phyloP scores from a whole-genome alignment of 148 eudicot genomes.

The Dianthus caryophyllus region DNA sequence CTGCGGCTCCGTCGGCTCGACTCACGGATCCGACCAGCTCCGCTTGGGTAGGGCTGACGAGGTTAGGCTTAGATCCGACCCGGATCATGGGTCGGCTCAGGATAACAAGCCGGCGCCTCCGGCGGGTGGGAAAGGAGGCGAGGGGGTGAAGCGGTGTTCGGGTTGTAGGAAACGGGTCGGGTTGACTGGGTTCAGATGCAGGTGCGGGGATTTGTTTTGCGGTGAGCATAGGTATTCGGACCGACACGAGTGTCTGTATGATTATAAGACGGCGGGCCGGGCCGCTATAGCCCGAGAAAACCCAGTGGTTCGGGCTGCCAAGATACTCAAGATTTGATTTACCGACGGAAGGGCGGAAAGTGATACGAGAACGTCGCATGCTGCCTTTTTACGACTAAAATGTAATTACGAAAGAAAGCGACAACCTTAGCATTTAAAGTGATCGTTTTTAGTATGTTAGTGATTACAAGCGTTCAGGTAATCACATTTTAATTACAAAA shows the following conservation, averaged over 20 bases:
- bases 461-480: no score
- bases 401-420: no score
- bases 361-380: no score
- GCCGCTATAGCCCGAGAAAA: slow-evolving; percentile 68
- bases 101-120: background rate
- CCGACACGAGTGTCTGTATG: slow-evolving; percentile 71
- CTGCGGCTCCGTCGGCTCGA: background rate
- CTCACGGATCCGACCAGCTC: background rate
- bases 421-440: no score
- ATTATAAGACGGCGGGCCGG: slow-evolving; percentile 68
- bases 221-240: slow-evolving; percentile 73
- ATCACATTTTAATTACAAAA: no score
- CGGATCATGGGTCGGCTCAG: background rate
- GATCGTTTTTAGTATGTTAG: no score
- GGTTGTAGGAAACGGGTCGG: slow-evolving; percentile 68
- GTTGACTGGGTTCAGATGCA: slow-evolving; percentile 65
- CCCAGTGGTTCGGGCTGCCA: slow-evolving; percentile 71
- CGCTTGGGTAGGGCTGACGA: slow-evolving; percentile 14
- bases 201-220: slow-evolving; percentile 75
- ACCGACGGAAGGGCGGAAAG: background rate
- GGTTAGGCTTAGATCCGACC: slow-evolving; percentile 15
- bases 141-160: slow-evolving; percentile 41
- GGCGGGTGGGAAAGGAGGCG: background rate
- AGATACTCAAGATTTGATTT: slow-evolving; percentile 53
- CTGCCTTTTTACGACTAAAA: no score